phyloP scores from a whole-genome alignment of 306 rosid species.

The Calophaca sinica region DNA sequence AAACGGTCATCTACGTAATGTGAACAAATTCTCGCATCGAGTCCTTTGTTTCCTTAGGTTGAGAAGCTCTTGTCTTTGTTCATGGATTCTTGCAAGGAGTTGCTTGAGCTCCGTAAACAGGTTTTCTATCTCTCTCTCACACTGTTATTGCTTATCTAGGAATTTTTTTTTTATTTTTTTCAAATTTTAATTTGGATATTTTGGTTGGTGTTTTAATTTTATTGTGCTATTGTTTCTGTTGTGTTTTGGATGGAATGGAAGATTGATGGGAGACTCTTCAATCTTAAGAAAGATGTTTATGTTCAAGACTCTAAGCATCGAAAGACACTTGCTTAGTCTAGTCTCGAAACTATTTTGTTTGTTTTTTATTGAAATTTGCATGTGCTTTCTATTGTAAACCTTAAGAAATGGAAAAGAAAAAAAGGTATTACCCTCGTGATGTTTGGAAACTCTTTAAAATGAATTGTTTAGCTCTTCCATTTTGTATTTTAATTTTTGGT shows the following conservation, averaged over 20 bases:
- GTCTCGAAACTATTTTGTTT: constrained; percentile 21
- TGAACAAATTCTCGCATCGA: constrained; percentile 56
- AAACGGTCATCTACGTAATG: constrained; percentile 71
- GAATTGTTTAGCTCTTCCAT: not conserved
- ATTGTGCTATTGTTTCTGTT: not conserved
- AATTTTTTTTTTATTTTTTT: not conserved
- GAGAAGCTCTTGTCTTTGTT: constrained; percentile 79
- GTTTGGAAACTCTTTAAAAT: too few relatives aligned
- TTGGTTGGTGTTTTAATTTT: constrained; percentile 28
- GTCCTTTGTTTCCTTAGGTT: constrained; percentile 83
- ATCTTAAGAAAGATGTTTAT: constrained; percentile 87
- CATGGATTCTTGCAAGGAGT: constrained; percentile 87
- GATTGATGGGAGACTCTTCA: constrained; percentile 84
- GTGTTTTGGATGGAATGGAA: constrained; percentile 40
- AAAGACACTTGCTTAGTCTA: constrained; percentile 85
- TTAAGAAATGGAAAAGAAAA: not conserved
- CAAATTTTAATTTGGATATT: constrained; percentile 53
- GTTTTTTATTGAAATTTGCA: not conserved
- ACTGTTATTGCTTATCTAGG: not conserved
- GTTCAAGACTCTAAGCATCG: constrained; percentile 89
- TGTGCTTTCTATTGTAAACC: not conserved
- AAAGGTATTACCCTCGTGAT: too few relatives aligned
- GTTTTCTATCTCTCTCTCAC: constrained; percentile 42
- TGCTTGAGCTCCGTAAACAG: constrained; percentile 90
- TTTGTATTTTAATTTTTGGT: not conserved